Base-by-base conservation (phyloP, 2,329 filamentous ascomycete genomes). In the Sporothrix variecibatus region DNA sequence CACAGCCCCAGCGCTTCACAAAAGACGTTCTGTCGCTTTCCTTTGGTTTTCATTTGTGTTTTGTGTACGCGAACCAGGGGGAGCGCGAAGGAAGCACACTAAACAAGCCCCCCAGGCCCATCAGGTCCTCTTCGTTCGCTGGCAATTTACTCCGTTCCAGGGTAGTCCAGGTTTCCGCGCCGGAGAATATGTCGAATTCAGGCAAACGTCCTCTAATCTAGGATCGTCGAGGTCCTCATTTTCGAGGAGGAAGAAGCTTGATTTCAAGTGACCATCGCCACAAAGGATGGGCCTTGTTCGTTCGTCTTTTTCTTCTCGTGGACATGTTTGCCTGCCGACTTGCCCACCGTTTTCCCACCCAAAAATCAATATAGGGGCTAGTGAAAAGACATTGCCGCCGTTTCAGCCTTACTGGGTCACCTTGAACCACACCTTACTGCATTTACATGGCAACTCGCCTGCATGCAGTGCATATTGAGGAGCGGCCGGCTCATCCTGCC, bases 361-460 rank as follows among this genome's bases (percentile, higher is more conserved):
- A 56, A 56, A 56, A n/a, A n/a, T n/a, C n/a, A n/a, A n/a, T n/a
- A 56, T 56, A 56, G 53, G 53, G 53, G 53, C 23, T 6, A 26
- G 2, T 15, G 28, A 56, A 15, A 56, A 9, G 23, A 28, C 53
- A 56, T 56, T 28, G 53, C 53, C 53, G 53, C 53, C 53, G 53
- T 56, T 56, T 56, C 53, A 56, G 53, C 53, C 53, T 56, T 56
- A 56, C 53, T 56, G 53, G 53, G 53, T 56, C 53, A 28, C 53
- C 53, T 56, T n/a, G 3, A 15, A 7, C 23, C 20, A 6, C 49
- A 20, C 49, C 17, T 3, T 17, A 51, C 38, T 40, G 38, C 38
- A 51, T 20, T 3, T n/a, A 17, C 15, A 51, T 7, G n/a, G n/a
- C n/a, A n/a, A n/a, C 49, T 3, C 20, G 9, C 8, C 53, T 31